Evolutionary conservation across 179 eudicot genomes (phyloP), one percentile per base, ranked within the genome.

Genomic region (Spinacia oleracea): DNA sequence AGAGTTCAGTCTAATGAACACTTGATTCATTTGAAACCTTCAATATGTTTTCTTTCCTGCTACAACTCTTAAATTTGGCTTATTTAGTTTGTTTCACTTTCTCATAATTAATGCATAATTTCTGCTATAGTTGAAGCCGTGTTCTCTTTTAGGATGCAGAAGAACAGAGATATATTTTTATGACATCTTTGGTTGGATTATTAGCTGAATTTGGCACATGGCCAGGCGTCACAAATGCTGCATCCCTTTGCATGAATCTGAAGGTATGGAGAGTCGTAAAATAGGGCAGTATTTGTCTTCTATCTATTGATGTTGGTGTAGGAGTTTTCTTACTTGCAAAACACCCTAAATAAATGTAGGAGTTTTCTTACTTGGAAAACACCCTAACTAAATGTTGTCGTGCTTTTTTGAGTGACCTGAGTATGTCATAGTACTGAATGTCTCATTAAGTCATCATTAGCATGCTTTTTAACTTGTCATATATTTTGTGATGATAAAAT

Each of bases 201-300:
- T 85, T 95, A 87, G 95, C 90, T 72, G 97, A 90, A 85, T 84
- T 85, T 90, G 89, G 90, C 70, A 82, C 91, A 80, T 88, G 86
- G 92, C 98, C 98, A 82, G 89, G 80, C 77, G 90, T 87, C 64
- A 72, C 87, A 46, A 95, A 86, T 83, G 98, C 98, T 29, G 87
- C 92, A 76, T 78, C 91, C 77, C 87, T 95, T 80, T 87, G 93
- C 76, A 77, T 85, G 83, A 85, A 75, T 81, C 88, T 93, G 74
- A 93, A 89, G 98, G 98, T 95, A 85, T 48, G 85, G 23, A 72
- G 67, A 38, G 60, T 40, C 10, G 34, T 59, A 51, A 60, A 75
- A 40, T 12, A 32, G 66, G 29, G 50, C 10, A 29, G 9, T 14
- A 20, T 45, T 38, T 75, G 27, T 18, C 38, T 34, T 6, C 42